A percentile compares a stretch with the other conserved stretches of the same genome.
Evolutionary conservation across 2,329 filamentous ascomycete species (phyloP).

Genomic region (Aspergillus persii): DNA sequence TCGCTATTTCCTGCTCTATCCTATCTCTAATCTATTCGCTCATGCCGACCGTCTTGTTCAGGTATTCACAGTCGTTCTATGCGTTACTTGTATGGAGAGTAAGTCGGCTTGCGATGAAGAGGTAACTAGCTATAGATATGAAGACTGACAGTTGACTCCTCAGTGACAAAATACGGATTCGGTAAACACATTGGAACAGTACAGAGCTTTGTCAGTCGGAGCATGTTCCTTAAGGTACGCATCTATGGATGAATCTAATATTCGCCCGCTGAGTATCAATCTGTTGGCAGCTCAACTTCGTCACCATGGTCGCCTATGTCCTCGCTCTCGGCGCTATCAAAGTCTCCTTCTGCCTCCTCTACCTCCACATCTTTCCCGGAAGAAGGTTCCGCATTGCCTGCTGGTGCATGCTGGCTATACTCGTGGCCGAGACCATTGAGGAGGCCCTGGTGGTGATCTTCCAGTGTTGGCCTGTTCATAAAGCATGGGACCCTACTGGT

Average conservation of each 20-base stretch:
- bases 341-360: slow-evolving; percentile 23
- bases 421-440: not conserved
- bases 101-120: not conserved
- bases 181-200: not conserved
- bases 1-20: too few species aligned
- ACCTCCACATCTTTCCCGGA: slow-evolving; percentile 22
- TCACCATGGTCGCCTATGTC: slow-evolving; percentile 20
- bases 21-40: not conserved
- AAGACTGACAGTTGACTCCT: not conserved
- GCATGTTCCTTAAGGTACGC: not conserved
- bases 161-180: not conserved
- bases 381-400: slow-evolving; percentile 15
- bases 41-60: not conserved
- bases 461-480: not conserved
- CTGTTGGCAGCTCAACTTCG: not conserved
- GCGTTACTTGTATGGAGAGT: not conserved
- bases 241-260: not conserved
- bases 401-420: slow-evolving; percentile 11
- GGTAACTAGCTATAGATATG: not conserved
- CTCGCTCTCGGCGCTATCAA: slow-evolving; percentile 33
- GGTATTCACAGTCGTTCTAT: not conserved
- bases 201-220: not conserved
- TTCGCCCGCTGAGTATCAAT: not conserved
- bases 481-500: not conserved
- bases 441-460: not conserved